Conservation (phyloP, 805 yeast species). For the Phaffomyces antillensis region DNA sequence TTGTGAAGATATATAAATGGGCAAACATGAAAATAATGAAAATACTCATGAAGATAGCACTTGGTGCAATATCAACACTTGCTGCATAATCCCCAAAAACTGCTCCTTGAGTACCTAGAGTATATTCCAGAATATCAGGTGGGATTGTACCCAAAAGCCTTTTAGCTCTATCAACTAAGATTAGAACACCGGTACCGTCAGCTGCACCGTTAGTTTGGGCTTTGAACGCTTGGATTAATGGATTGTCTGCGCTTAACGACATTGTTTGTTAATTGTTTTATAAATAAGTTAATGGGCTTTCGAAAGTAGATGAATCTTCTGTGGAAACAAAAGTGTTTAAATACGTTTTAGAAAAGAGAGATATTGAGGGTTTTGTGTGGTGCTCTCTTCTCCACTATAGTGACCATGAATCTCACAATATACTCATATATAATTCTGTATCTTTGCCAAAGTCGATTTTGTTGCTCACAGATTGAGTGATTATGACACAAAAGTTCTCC, state of each 20-base stretch:
- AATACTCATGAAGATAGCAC: conserved; percentile 47
- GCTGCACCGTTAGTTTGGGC: conserved; percentile 36
- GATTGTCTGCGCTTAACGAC: neutral
- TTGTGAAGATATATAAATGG: conserved; percentile 39
- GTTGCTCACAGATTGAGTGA: too few relatives aligned
- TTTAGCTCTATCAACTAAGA: conserved; percentile 28
- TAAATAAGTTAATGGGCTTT: too few relatives aligned
- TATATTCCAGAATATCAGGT: conserved; percentile 28
- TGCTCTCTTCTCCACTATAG: too few relatives aligned
- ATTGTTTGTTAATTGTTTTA: neutral
- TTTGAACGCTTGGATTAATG: conserved; percentile 12
- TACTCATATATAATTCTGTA: too few relatives aligned
- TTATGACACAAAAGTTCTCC: too few relatives aligned
- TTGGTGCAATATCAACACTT: conserved; percentile 49
- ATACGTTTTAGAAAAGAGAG: neutral
- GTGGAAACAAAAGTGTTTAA: neutral
- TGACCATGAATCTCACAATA: too few relatives aligned
- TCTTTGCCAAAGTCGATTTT: too few relatives aligned
- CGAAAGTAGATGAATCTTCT: neutral
- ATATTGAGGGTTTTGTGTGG: neutral
- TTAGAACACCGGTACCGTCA: conserved; percentile 41
- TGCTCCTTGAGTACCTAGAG: conserved; percentile 35
- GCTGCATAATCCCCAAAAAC: conserved; percentile 62
- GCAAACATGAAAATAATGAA: conserved; percentile 42
- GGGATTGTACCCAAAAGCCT: conserved; percentile 38